Evolutionary conservation across 106 monocot species (phyloP), one percentile per base, ranked within the genome.

Genomic region (Hemerocallis citrina): DNA sequence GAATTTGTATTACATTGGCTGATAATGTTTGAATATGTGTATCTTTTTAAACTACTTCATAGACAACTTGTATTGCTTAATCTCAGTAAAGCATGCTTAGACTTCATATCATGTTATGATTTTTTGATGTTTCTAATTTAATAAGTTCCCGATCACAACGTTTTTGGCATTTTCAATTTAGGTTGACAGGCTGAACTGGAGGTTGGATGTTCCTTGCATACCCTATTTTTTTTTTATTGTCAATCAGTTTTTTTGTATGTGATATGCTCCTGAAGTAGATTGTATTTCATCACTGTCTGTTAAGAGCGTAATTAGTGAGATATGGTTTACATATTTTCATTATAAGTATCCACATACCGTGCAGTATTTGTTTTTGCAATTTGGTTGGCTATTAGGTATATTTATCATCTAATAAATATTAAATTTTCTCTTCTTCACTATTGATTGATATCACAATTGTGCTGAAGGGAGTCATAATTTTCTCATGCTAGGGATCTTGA

Each of bases 51-150:
- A 47, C 7, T 36, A 35, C 33, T 68, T 57, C 17, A 23, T 68
- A 58, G 19, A 20, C 36, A 42, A 58, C 68, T 46, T 57, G 45
- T 58, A 38, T 46, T 43, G n/a, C 46, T 33, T 44, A n/a, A n/a
- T 42, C 19, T 21, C 10, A 25, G 9, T 5, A 29, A 57, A 47
- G 55, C 35, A 46, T 45, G 15, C 48, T 23, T 15, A 54, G 31
- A 32, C 29, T 28, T 54, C 7, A 54, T 5, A 6, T 38, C 11
- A 38, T 11, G 11, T 38, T 11, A 6, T 5, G 11, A 11, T 38
- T 38, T 6, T 38, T 5, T 31, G 51, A 28, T 28, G 20, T 20
- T 35, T 57, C 35, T 57, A 9, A 34, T 57, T 34, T 28, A 25
- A 4, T 17, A 33, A 57, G 20, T 57, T 30, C 20, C 57, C 35